Evolutionary conservation across 192 early-diverging fungal species (phyloP), one percentile per base, ranked within the genome.

Genomic region (Coemansia sp.): DNA sequence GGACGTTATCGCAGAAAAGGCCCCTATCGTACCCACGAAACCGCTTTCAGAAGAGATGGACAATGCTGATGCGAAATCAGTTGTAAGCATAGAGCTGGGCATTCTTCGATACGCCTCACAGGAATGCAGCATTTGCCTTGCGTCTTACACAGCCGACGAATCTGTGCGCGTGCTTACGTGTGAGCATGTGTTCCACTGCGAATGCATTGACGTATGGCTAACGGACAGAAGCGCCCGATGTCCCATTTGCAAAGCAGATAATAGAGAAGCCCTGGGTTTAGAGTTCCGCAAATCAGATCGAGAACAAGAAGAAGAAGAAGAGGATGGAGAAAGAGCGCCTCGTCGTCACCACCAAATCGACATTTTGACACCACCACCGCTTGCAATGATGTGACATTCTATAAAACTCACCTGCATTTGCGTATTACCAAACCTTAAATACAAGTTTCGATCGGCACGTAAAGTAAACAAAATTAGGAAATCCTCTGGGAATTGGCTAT

Each of bases 71-170:
- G 38, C 55, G 34, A 62, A 67, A 50, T 25, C 31, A 23, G 28
- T 40, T 0, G 59, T 28, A 37, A 48, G 41, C 23, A 59, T 23
- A 3, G 44, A 25, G 9, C 15, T 61, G 14, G 61, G 44, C 20
- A 20, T 20, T 28, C 40, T 72, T 62, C 65, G 62, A 3, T 78
- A 84, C 28, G 80, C 82, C 5, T 67, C 75, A 30, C 61, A 65
- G 10, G 75, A 78, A 25, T 91, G 89, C 67, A 84, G 83, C 25
- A 78, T 91, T 31, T 91, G 89, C 61, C 61, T 89, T 44, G 65
- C 72, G 60, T 79, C 76, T 23, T 91, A 85, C 50, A 74, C 84
- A 60, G 53, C 57, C 0, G 81, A 78, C 29, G 87, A 87, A 33
- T 29, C 57, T n/a, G 68, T 87, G 28, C 82, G 89, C 8, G 77